phyloP scores from a whole-genome alignment of 805 yeast species.

The Candida multigemmis region DNA sequence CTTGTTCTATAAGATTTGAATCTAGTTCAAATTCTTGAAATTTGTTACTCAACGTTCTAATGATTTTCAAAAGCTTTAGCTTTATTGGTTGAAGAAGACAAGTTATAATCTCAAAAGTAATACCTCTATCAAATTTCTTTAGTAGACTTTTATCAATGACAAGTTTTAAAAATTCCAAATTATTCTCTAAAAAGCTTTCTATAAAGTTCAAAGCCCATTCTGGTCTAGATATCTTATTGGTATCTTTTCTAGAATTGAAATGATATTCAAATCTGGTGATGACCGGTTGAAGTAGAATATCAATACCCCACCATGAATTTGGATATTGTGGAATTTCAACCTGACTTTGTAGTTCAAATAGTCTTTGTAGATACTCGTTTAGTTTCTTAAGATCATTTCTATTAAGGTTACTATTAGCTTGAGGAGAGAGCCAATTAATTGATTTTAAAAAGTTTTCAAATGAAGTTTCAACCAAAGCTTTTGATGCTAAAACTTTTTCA shows the following conservation, averaged over 20 bases:
- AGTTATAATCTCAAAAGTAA: conserved; percentile 31
- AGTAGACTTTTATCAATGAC: conserved; percentile 26
- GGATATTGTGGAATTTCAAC: conserved; percentile 19
- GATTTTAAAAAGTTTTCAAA: conserved; percentile 7
- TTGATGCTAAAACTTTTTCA: too few relatives aligned
- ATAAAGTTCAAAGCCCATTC: conserved; percentile 58
- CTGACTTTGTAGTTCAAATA: conserved; percentile 24
- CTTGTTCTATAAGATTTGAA: conserved; percentile 10
- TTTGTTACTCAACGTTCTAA: conserved; percentile 12
- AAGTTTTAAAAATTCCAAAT: conserved; percentile 29
- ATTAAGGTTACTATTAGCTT: conserved; percentile 6
- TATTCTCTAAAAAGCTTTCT: conserved; percentile 31
- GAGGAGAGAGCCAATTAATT: conserved; percentile 14
- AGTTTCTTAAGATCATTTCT: too few relatives aligned
- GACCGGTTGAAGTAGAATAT: conserved; percentile 36
- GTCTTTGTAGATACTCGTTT: too few relatives aligned
- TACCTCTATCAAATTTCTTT: conserved; percentile 13
- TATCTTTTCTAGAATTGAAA: conserved; percentile 47
- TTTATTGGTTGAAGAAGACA: conserved; percentile 39
- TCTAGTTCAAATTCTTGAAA: conserved; percentile 9
- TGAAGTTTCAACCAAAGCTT: conserved; percentile 4
- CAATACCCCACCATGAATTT: conserved; percentile 42
- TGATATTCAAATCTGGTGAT: conserved; percentile 48
- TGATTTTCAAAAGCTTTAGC: conserved; percentile 26
- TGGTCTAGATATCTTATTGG: conserved; percentile 59